Conservation (phyloP, 805 yeast genomes). For the Candida silvicultrix region DNA sequence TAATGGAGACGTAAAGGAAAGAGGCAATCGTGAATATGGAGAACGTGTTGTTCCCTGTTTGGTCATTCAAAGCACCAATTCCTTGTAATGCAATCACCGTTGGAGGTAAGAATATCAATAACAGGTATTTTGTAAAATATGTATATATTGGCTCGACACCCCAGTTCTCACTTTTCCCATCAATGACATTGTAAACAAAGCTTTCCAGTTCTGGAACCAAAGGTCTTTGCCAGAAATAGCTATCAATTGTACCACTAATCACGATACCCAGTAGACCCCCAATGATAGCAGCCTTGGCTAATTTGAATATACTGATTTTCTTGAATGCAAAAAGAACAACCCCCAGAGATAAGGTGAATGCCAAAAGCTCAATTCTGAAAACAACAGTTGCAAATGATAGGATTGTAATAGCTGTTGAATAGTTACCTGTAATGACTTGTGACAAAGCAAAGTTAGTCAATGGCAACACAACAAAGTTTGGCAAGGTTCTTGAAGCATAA, state of each 20-base stretch:
- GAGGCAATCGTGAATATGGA: constrained; percentile 46
- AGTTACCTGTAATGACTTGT: constrained; percentile 39
- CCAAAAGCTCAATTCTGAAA: constrained; percentile 66
- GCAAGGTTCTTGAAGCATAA: constrained; percentile 80
- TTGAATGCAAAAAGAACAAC: constrained; percentile 38
- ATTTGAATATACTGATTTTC: constrained; percentile 36
- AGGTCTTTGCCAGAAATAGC: constrained; percentile 63
- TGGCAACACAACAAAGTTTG: constrained; percentile 78
- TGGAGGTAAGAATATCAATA: constrained; percentile 39
- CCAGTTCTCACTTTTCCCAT: constrained; percentile 74
- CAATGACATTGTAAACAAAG: constrained; percentile 67
- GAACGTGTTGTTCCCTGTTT: constrained; percentile 25
- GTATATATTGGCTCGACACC: constrained; percentile 72
- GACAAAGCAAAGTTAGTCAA: constrained; percentile 52
- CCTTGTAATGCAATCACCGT: constrained; percentile 33
- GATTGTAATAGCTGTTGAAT: constrained; percentile 41
- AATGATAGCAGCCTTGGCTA: constrained; percentile 31
- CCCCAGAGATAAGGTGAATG: constrained; percentile 45
- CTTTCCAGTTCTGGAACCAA: constrained; percentile 74
- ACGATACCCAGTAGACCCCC: constrained; percentile 51
- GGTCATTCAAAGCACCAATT: constrained; percentile 32
- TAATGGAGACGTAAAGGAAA: constrained; percentile 45
- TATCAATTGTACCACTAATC: constrained; percentile 50
- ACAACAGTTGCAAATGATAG: constrained; percentile 59
- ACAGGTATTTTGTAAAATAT: constrained; percentile 47